phyloP scores from a whole-genome alignment of 768 basidiomycete species.

The Lyophyllum semitale region DNA sequence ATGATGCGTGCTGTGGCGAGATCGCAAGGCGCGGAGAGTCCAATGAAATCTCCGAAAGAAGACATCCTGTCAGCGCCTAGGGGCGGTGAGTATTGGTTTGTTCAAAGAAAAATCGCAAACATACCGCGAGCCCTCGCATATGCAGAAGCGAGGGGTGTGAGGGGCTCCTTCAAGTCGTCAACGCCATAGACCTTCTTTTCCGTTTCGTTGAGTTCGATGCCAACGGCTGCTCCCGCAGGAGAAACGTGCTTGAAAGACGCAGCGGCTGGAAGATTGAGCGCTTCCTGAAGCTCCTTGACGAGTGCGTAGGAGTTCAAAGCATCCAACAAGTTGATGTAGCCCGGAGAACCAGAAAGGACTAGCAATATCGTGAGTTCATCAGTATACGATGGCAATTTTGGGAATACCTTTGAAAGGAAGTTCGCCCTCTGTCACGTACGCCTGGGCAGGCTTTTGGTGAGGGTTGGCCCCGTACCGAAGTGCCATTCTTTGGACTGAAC shows the following conservation, averaged over 20 bases:
- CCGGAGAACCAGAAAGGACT: slow-evolving; percentile 94
- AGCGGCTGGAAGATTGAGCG: slow-evolving; percentile 87
- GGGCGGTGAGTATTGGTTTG: too few species aligned
- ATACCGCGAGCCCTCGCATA: slow-evolving; percentile 94
- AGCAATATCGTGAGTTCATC: slow-evolving; percentile 3
- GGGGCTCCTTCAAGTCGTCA: slow-evolving; percentile 87
- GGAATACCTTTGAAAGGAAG: slow-evolving; percentile 89
- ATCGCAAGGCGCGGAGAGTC: slow-evolving; percentile 90
- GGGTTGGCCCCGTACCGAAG: slow-evolving; percentile 97
- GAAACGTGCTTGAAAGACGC: slow-evolving; percentile 99
- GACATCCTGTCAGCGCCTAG: slow-evolving; percentile 99
- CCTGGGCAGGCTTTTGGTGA: slow-evolving; percentile 98
- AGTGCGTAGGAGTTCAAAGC: slow-evolving; percentile 96
- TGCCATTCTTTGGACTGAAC: slow-evolving; percentile 78
- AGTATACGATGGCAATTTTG: neutral
- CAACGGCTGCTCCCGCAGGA: slow-evolving; percentile 95
- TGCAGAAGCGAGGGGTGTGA: slow-evolving; percentile 88
- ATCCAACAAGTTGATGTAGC: slow-evolving; percentile 97
- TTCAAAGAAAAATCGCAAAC: slow-evolving; percentile 20
- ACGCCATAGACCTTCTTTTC: slow-evolving; percentile 97
- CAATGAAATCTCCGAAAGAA: slow-evolving; percentile 98
- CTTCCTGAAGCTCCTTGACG: slow-evolving; percentile 90
- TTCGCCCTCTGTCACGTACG: slow-evolving; percentile 84
- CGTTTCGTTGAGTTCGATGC: slow-evolving; percentile 74
- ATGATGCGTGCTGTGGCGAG: slow-evolving; percentile 94